phyloP scores from a whole-genome alignment of 176 grass and related monocot genomes.

The Alloteropsis semialata region DNA sequence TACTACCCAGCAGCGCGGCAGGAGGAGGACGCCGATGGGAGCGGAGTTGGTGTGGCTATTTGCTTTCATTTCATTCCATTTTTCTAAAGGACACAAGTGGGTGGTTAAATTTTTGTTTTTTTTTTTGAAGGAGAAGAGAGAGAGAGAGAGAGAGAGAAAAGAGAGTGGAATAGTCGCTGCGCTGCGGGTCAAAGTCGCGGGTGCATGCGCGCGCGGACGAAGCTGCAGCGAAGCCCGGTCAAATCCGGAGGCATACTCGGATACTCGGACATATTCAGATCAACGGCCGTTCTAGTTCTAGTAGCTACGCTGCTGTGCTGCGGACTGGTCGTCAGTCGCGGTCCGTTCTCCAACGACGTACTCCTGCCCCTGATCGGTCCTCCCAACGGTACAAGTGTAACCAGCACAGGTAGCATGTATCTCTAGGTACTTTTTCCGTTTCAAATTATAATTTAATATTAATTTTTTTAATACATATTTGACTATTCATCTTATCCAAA shows the following conservation, averaged over 20 bases:
- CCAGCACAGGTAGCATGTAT: background rate
- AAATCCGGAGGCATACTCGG: background rate
- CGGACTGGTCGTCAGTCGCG: background rate
- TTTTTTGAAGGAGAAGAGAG: too few relatives aligned
- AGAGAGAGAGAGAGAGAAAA: too few relatives aligned
- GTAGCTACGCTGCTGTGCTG: background rate
- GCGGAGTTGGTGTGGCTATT: background rate
- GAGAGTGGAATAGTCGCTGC: slow-evolving; percentile 7
- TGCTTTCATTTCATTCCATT: too few relatives aligned
- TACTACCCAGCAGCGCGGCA: background rate
- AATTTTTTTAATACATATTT: too few relatives aligned
- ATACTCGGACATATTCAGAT: background rate
- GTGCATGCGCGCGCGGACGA: background rate
- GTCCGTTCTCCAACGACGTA: background rate
- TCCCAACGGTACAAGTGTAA: background rate
- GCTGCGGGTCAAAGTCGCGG: slow-evolving; percentile 12
- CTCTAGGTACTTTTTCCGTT: too few relatives aligned
- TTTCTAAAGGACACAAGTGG: background rate
- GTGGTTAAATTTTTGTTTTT: background rate
- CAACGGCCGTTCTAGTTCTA: background rate
- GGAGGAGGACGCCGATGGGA: background rate
- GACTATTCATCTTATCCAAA: too few relatives aligned
- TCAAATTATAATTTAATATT: too few relatives aligned
- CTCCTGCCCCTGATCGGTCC: background rate
- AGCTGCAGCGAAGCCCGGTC: slow-evolving; percentile 5